These are phyloP conservation scores for Tetrapisispora fleetii DNA, from an alignment of 805 yeast genomes.

Conservation along the genomic window DNA sequence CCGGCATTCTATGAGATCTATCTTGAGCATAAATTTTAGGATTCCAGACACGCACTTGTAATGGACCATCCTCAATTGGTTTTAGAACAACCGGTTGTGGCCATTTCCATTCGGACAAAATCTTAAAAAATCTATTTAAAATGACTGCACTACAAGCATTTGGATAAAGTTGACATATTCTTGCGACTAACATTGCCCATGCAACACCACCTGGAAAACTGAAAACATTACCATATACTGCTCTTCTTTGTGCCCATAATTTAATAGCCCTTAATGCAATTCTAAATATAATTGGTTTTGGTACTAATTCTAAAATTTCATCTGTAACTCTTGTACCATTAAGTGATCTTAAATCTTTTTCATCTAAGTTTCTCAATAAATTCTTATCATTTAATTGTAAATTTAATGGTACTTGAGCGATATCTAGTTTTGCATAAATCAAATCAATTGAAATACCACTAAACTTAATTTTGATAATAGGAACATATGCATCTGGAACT, in stretches of 20 bases:
- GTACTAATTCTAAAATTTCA: constrained; percentile 80
- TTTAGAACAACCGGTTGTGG: constrained; percentile 94
- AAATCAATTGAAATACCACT: constrained; percentile 90
- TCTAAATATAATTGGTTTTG: constrained; percentile 85
- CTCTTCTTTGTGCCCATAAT: constrained; percentile 94
- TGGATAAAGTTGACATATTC: constrained; percentile 93
- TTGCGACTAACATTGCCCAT: constrained; percentile 99
- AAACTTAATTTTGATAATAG: constrained; percentile 82
- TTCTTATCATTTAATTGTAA: constrained; percentile 78
- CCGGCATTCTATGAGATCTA: constrained; percentile 90
- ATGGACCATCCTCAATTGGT: constrained; percentile 93
- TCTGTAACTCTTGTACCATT: constrained; percentile 98
- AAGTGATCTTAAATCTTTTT: constrained; percentile 76
- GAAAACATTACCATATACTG: constrained; percentile 86
- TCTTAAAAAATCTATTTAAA: constrained; percentile 79
- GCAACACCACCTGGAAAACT: constrained; percentile 99
- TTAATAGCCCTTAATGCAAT: constrained; percentile 88
- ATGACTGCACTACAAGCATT: constrained; percentile 90
- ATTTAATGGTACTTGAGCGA: constrained; percentile 71
- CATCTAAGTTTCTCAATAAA: constrained; percentile 77
- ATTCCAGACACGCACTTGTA: constrained; percentile 95
- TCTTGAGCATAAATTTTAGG: constrained; percentile 86
- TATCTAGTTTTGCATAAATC: constrained; percentile 71
- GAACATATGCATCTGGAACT: constrained; percentile 97
- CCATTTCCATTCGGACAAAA: constrained; percentile 90